Evolutionary conservation across 345 rosid species (phyloP), one percentile per base, ranked within the genome.

Genomic region (Laguncularia racemosa): DNA sequence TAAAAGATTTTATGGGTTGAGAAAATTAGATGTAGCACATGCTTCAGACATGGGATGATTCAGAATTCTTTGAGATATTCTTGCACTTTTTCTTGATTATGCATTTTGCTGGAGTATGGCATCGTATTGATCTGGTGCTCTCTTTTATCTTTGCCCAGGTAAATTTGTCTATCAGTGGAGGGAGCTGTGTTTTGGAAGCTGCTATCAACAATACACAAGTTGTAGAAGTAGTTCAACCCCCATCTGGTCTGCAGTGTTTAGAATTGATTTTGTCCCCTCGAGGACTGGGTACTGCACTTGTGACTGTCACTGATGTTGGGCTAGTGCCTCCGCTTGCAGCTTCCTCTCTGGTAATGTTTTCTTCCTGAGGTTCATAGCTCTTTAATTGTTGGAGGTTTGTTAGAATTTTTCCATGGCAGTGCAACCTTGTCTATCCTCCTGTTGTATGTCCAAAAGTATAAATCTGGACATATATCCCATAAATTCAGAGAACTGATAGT

Each of bases 121-220:
- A 21, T 21, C 40, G 2, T n/a, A 58, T 20, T 13, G 54, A 48
- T 53, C 46, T 19, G 20, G 14, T 58, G 61, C 46, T 40, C 8
- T 12, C 47, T 26, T 20, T 20, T 52, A 19, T 50, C 67, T 58
- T 70, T 21, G 61, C 62, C 61, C 78, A 89, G 98, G 90, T 72
- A 47, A 86, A 92, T 74, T 72, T 92, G 55, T 88, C 95, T 61
- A 81, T 92, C 65, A 70, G 66, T 70, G 98, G 98, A 59, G 98
- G 98, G 56, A 92, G 95, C 73, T 89, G 96, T 71, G 80, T 80
- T 67, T 77, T 84, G 81, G 87, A 92, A 79, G 79, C 85, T 67
- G 70, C 64, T 74, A 85, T 85, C 51, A 89, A 89, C 74, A 81
- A 86, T 81, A 72, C 98, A 62, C 83, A 67, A 64, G 86, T 92